Base-by-base conservation (phyloP, 1,139 yeast genomes). In the Pichia sp. region DNA sequence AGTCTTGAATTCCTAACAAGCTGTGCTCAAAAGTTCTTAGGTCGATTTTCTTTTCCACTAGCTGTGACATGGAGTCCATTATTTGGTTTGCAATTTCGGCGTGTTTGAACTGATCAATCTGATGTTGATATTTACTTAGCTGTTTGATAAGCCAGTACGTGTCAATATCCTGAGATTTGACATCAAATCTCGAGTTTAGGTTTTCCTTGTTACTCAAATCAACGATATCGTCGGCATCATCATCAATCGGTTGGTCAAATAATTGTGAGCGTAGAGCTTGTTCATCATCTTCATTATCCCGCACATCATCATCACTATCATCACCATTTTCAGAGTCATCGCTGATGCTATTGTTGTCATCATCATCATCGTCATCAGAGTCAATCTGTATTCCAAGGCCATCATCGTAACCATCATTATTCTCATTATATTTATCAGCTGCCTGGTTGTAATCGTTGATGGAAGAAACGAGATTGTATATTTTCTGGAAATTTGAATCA, bases 391-490 rank as follows among this genome's bases (percentile, higher is more conserved):
- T 55, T 3, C 69, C 75, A 11, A 65, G 63, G 8, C 62, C 65
- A 14, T 49, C 66, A 13, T 48, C 51, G 10, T 47, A 52, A 8
- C 53, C 56, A 2, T 46, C 57, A 0, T 52, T 55, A 15, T 48
- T 55, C 48, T 13, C 42, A 60, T 16, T 44, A 1, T 45, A 38
- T 19, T 20, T 25, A 60, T 18, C 46, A 1, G 45, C 37, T 18
- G 20, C 31, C n/a, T 22, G 21, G 1, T 61, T 63, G 46, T 68
- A 76, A 48, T 80, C 95, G 1, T 79, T 69, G 30, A 88, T 72
- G 21, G 65, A 59, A 29, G 69, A 66, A 5, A 74, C 62, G 33
- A 81, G 57, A 16, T 67, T 66, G 20, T 73, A 48, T 37, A 84
- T 61, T 26, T 69, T 72, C 37, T 75, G 69, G 52, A 82, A 74